Evolutionary conservation across 1,284 basidiomycete species (phyloP).

Genomic region (Sphaerobolus stellatus): DNA sequence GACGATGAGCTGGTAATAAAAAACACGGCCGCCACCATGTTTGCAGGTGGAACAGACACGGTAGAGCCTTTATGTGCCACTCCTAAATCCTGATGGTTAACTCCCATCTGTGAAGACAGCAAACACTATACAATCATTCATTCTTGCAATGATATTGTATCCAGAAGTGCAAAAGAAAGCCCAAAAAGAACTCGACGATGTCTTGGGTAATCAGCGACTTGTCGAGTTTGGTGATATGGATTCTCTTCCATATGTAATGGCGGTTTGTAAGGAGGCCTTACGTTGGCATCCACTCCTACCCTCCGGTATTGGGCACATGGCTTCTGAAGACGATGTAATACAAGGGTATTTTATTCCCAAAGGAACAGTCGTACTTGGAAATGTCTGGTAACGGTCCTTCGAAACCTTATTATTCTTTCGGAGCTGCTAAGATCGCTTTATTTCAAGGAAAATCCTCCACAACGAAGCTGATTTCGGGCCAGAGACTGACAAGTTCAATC

Average conservation of each 20-base stretch:
- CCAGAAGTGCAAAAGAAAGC: constrained; percentile 9
- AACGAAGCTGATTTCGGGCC: constrained; percentile 21
- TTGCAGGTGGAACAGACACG: constrained; percentile 6
- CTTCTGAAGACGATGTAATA: constrained; percentile 18
- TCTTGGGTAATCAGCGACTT: constrained; percentile 6
- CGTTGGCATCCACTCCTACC: constrained; percentile 5
- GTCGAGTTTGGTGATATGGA: constrained; percentile 5
- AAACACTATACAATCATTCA: constrained; percentile 8
- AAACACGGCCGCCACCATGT: not conserved
- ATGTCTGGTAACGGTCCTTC: constrained; percentile 14
- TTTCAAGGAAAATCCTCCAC: constrained; percentile 24
- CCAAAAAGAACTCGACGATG: constrained; percentile 11
- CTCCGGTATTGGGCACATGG: constrained; percentile 13
- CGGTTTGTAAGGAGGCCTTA: constrained; percentile 6
- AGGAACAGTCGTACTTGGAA: constrained; percentile 12
- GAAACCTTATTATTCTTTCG: no score
- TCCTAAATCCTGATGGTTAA: not conserved
- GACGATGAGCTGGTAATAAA: constrained; percentile 4
- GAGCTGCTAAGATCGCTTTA: not conserved
- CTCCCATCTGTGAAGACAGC: constrained; percentile 11
- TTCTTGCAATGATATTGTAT: constrained; percentile 7
- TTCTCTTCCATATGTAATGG: constrained; percentile 6
- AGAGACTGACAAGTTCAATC: constrained; percentile 24
- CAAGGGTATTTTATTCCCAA: constrained; percentile 11
- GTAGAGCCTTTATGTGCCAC: not conserved